Evolutionary conservation across 108 stramenopile genomes (phyloP).

Genomic region (Nannochloropsis oceanica): DNA sequence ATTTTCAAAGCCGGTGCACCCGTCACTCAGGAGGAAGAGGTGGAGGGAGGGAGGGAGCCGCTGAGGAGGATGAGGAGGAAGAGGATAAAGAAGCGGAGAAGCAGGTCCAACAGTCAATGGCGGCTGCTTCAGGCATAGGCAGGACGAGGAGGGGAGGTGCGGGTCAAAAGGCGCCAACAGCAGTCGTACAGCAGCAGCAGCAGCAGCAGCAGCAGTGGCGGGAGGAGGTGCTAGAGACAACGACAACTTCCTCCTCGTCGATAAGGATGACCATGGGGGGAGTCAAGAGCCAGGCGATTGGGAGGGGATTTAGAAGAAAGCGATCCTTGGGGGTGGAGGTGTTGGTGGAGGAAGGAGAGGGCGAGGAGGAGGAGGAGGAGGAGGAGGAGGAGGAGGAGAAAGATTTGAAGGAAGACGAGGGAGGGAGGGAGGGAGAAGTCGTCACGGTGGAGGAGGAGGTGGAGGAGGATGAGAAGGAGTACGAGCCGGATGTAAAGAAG

Average conservation of each 20-base stretch:
- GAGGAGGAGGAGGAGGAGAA: neutral
- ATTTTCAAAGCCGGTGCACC: neutral
- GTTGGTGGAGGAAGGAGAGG: neutral
- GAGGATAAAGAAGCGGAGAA: too few species aligned
- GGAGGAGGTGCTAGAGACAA: neutral
- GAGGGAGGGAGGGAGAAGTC: neutral
- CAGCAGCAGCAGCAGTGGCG: neutral
- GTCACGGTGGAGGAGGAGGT: neutral
- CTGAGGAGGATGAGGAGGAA: neutral
- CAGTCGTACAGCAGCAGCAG: too few species aligned
- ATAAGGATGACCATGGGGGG: neutral
- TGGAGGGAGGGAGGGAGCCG: neutral
- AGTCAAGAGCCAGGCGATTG: neutral
- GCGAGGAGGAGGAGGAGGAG: too few species aligned
- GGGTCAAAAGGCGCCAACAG: neutral
- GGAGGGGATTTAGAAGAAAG: neutral
- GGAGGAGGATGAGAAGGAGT: neutral
- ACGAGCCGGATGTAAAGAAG: too few species aligned
- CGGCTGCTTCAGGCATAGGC: neutral
- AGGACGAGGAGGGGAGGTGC: neutral
- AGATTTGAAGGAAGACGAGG: neutral
- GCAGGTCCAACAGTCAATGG: too few species aligned
- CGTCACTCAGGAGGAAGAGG: neutral
- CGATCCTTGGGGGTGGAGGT: neutral
- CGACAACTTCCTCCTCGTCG: neutral